Evolutionary conservation across 345 rosid genomes (phyloP), one percentile per base, ranked within the genome.

Genomic region (Euclidium syriacum): DNA sequence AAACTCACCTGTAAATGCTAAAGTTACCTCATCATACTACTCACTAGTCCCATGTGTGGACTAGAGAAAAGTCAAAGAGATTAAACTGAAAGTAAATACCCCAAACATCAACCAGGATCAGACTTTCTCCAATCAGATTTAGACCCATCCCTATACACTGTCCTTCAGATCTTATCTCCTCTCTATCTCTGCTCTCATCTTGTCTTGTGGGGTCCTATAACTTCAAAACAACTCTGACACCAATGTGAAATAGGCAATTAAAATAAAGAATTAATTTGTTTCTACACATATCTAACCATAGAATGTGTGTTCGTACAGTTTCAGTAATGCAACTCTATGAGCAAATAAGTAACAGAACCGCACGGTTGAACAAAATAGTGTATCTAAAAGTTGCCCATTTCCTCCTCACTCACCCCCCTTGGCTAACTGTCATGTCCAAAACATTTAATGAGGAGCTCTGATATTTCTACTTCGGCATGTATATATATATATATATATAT

Each of bases 131-230:
- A 71, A 77, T 79, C 78, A 73, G 64, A 70, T 53, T 60, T 41
- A 53, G 36, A 70, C 85, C 78, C 79, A 79, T 87, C 86, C 79
- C 81, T 73, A 33, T 61, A 81, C 78, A 74, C 74, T 55, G 41
- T 52, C 71, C 59, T 71, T 70, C 68, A 69, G 56, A 78, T 81
- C 87, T 80, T 79, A 81, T 89, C 83, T 80, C 74, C 60, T 62
- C 71, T 73, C 53, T 55, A 52, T 52, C 68, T 62, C 52, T 54
- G 18, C 19, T 70, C 19, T 70, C 52, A 58, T 50, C 72, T 64
- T 83, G 79, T 73, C 73, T 77, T 64, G 88, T 83, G 83, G 95
- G 90, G 80, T 73, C 88, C 65, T 67, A 62, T 59, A 68, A 59
- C 60, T 44, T 50, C 27, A 15, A 52, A 43, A n/a, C n/a, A 53